Conservation (phyloP, 805 yeast genomes). For the Aciculoconidium aculeatum region DNA sequence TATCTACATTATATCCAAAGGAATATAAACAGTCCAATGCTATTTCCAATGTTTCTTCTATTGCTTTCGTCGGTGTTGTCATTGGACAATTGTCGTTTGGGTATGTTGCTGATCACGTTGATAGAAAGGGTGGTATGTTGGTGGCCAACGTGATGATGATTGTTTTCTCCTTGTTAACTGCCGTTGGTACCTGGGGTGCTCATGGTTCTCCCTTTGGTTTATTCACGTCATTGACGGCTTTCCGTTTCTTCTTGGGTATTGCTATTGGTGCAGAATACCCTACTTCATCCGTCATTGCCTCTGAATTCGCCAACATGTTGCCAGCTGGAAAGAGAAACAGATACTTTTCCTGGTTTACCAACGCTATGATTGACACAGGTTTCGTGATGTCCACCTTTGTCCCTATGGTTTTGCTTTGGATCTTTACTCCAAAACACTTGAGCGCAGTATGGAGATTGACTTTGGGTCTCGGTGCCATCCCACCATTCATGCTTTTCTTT, state of each 20-base stretch:
- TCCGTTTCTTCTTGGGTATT: slow-evolving; percentile 80
- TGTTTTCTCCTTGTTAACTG: slow-evolving; percentile 58
- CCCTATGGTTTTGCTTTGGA: slow-evolving; percentile 80
- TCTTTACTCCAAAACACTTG: slow-evolving; percentile 63
- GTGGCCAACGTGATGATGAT: slow-evolving; percentile 69
- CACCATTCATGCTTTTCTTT: slow-evolving; percentile 71
- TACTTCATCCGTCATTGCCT: slow-evolving; percentile 85
- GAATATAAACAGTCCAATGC: slow-evolving; percentile 61
- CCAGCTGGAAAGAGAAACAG: slow-evolving; percentile 80
- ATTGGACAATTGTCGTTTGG: slow-evolving; percentile 82
- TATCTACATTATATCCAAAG: slow-evolving; percentile 57
- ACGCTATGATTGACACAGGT: slow-evolving; percentile 80
- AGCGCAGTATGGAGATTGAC: slow-evolving; percentile 88
- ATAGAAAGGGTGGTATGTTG: slow-evolving; percentile 80
- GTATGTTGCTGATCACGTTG: slow-evolving; percentile 66
- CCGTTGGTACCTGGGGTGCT: slow-evolving; percentile 71
- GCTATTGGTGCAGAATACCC: slow-evolving; percentile 95
- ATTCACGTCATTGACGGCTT: slow-evolving; percentile 76
- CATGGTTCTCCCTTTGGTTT: slow-evolving; percentile 65
- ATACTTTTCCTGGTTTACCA: slow-evolving; percentile 84
- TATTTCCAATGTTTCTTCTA: slow-evolving; percentile 71
- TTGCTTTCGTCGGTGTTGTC: slow-evolving; percentile 88
- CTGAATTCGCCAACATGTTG: slow-evolving; percentile 76
- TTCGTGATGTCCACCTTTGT: slow-evolving; percentile 79
- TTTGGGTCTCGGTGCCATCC: slow-evolving; percentile 81